phyloP scores from a whole-genome alignment of 2,329 filamentous ascomycete genomes.

The Blumeriella jaapii region DNA sequence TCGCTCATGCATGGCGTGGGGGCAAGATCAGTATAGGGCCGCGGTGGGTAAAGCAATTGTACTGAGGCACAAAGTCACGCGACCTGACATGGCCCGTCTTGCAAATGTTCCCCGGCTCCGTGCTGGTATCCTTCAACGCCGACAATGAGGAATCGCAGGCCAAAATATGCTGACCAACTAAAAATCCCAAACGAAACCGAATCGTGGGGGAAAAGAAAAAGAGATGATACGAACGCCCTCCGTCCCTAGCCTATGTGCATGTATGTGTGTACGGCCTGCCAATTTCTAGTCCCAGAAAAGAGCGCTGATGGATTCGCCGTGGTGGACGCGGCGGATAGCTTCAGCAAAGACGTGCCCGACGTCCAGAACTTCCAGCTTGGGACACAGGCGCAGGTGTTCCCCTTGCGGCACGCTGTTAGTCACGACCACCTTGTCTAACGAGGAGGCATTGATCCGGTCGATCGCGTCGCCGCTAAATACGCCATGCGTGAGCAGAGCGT shows the following conservation, averaged over 20 bases:
- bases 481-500: conserved; percentile 87
- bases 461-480: conserved; percentile 94
- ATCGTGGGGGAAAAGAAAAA: no score
- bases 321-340: conserved; percentile 89
- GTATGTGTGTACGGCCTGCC: conserved; percentile 12
- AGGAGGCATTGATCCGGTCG: conserved; percentile 83
- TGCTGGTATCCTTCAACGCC: conserved; percentile 19
- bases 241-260: no score
- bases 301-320: conserved; percentile 94
- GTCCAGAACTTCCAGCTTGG: conserved; percentile 86
- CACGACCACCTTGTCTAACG: conserved; percentile 85
- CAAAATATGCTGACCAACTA: no score
- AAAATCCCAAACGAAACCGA: no score
- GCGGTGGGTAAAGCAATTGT: conserved; percentile 26
- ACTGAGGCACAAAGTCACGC: no score
- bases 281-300: conserved; percentile 60
- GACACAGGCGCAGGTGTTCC: conserved; percentile 64
- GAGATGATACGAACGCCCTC: no score
- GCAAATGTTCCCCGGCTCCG: no score
- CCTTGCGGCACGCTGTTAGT: conserved; percentile 91
- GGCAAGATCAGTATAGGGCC: conserved; percentile 21
- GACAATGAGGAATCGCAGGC: conserved; percentile 12
- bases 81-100: no score
- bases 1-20: no score
- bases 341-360: conserved; percentile 88